Conservation (phyloP, 192 early-diverging fungal genomes). For the Entomortierella chlamydospora region DNA sequence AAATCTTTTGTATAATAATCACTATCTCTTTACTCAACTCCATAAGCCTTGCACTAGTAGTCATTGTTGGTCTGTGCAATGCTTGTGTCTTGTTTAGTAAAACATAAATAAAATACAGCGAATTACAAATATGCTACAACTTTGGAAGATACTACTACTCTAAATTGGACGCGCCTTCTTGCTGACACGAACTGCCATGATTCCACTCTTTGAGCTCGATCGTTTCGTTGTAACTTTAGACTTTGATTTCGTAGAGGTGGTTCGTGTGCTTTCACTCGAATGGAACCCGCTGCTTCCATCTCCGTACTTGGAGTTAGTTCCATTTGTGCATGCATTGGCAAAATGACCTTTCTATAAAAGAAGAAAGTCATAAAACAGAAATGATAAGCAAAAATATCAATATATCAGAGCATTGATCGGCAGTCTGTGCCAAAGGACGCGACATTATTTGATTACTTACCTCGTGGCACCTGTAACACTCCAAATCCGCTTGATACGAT, state of each 20-base stretch:
- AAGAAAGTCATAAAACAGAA: neutral
- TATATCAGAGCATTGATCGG: too few relatives aligned
- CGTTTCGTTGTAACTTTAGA: constrained; percentile 2
- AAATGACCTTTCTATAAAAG: constrained; percentile 25
- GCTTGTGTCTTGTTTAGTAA: too few relatives aligned
- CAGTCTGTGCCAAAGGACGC: too few relatives aligned
- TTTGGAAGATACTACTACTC: neutral
- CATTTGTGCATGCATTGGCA: constrained; percentile 20
- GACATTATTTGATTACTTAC: neutral
- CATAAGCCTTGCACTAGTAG: too few relatives aligned
- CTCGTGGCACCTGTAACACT: constrained; percentile 12
- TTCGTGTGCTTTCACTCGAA: neutral
- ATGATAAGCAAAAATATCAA: too few relatives aligned
- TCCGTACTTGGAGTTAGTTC: neutral
- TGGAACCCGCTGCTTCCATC: neutral
- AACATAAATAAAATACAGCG: too few relatives aligned
- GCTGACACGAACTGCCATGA: constrained; percentile 9
- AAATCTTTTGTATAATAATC: too few relatives aligned
- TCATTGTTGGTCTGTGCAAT: too few relatives aligned
- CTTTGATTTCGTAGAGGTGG: neutral
- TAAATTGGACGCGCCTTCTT: constrained; percentile 23
- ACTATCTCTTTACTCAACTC: too few relatives aligned
- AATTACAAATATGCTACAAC: too few relatives aligned
- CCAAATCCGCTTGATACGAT: neutral
- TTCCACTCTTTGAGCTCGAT: neutral